phyloP scores from a whole-genome alignment of 1,139 yeast genomes.

The Kodamaea plutei region DNA sequence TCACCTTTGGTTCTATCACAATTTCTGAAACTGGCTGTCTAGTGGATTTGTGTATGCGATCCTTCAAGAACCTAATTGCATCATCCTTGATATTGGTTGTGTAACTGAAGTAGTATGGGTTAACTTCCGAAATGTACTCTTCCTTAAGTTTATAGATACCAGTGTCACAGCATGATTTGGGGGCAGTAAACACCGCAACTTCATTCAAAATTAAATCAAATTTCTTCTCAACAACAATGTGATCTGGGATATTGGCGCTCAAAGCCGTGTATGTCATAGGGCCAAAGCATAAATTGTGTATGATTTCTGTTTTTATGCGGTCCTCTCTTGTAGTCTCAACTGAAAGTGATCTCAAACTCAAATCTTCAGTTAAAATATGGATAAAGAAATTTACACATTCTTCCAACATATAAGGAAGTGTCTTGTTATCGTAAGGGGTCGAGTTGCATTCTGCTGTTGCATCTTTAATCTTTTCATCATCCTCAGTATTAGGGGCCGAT shows the following conservation, averaged over 20 bases:
- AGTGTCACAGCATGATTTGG: constrained; percentile 58
- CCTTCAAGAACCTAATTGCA: constrained; percentile 55
- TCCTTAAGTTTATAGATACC: constrained; percentile 70
- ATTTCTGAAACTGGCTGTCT: constrained; percentile 38
- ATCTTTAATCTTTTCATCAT: background rate
- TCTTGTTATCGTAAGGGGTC: constrained; percentile 40
- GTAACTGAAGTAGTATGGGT: constrained; percentile 81
- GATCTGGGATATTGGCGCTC: constrained; percentile 69
- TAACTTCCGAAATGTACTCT: constrained; percentile 50
- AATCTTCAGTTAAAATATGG: constrained; percentile 64
- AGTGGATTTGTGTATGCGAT: constrained; percentile 26
- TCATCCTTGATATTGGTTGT: constrained; percentile 77
- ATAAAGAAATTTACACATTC: constrained; percentile 74
- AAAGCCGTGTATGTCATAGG: constrained; percentile 71
- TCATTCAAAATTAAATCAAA: constrained; percentile 66
- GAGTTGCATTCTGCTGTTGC: constrained; percentile 6
- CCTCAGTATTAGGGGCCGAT: constrained; percentile 3
- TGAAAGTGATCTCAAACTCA: constrained; percentile 49
- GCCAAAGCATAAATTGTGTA: constrained; percentile 75
- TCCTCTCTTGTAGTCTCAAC: constrained; percentile 49
- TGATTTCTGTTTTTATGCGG: constrained; percentile 62
- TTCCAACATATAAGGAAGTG: constrained; percentile 62
- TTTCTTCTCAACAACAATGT: constrained; percentile 62
- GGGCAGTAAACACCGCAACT: constrained; percentile 60
- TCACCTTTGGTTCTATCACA: constrained; percentile 45